A percentile compares a stretch with the other conserved stretches of the same genome.
Evolutionary conservation across 1,284 basidiomycete species (phyloP).

Genomic region (Rugosomyces carneus): DNA sequence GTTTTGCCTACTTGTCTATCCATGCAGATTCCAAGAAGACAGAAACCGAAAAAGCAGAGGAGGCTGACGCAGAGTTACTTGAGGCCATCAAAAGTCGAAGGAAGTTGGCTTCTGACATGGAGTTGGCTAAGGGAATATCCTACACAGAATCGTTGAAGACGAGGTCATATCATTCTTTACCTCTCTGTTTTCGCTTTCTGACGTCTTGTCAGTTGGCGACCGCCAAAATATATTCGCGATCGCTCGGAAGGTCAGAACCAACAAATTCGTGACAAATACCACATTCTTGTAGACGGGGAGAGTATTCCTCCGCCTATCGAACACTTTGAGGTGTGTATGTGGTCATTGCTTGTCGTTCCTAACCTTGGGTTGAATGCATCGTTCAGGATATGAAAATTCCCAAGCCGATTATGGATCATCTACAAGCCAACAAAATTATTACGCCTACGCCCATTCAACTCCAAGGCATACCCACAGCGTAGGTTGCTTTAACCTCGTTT

Average conservation of each 20-base stretch:
- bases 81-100: conserved; percentile 87
- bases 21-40: conserved; percentile 78
- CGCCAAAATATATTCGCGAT: conserved; percentile 80
- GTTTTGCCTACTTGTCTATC: not conserved
- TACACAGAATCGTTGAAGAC: conserved; percentile 87
- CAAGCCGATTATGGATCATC: conserved; percentile 71
- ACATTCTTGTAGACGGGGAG: conserved; percentile 90
- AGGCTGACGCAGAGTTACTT: conserved; percentile 86
- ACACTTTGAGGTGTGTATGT: conserved; percentile 76
- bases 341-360: not conserved
- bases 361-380: not conserved
- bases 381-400: conserved; percentile 96
- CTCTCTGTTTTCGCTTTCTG: not conserved
- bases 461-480: conserved; percentile 95
- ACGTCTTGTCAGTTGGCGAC: conserved; percentile 62
- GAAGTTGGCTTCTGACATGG: conserved; percentile 88
- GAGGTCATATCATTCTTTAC: conserved; percentile 43
- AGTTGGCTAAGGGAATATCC: conserved; percentile 88
- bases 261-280: conserved; percentile 80
- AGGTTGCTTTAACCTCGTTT: conserved; percentile 25
- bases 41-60: conserved; percentile 76
- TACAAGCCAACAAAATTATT: conserved; percentile 82
- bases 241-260: conserved; percentile 66
- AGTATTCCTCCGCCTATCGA: conserved; percentile 93
- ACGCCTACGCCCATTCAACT: conserved; percentile 94